Evolutionary conservation across 345 rosid species (phyloP), one percentile per base, ranked within the genome.

Genomic region (Linum trigynum): DNA sequence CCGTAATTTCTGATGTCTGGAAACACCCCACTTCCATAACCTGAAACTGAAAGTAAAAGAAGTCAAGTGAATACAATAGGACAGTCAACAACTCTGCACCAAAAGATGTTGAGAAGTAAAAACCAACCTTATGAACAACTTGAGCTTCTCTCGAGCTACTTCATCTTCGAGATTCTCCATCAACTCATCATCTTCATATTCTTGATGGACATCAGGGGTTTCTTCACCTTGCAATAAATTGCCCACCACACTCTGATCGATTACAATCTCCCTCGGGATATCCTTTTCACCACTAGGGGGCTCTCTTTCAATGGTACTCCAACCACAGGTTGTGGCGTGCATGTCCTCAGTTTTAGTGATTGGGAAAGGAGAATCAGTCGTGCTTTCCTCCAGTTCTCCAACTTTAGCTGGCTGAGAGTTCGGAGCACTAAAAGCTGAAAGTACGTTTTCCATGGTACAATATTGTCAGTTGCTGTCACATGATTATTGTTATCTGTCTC

Each of bases 1-100:
- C 45, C 85, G 86, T 68, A 83, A 62, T 67, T 75, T 83, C 76
- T 77, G 83, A 72, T 40, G 84, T 68, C 74, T 90, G 64, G 82
- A 76, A 58, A 91, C 68, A 39, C 79, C 87, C 68, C 91, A 80
- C 67, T 82, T 90, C 99, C 99, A 90, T 69, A 89, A 75, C 78
- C 97, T 94, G 80, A 64, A 62, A 76, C 70, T 62, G 69, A 23
- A 66, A 23, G 32, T 23, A 23, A 64, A 55, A 68, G 63, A 55
- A 67, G 55, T 57, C 42, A 41, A 67, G 45, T 62, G 23, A 45
- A 57, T 59, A 67, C 65, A 23, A 7, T 48, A 48, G 7, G 53
- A 48, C 53, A 15, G 14, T 48, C 53, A 6, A 39, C 60, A 40
- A 23, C 32, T 56, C 67, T 57, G 50, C 37, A 57, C 67, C 38